Evolutionary conservation across 306 rosid species (phyloP), one percentile per base, ranked within the genome.

Genomic region (Phaseolus lunatus): DNA sequence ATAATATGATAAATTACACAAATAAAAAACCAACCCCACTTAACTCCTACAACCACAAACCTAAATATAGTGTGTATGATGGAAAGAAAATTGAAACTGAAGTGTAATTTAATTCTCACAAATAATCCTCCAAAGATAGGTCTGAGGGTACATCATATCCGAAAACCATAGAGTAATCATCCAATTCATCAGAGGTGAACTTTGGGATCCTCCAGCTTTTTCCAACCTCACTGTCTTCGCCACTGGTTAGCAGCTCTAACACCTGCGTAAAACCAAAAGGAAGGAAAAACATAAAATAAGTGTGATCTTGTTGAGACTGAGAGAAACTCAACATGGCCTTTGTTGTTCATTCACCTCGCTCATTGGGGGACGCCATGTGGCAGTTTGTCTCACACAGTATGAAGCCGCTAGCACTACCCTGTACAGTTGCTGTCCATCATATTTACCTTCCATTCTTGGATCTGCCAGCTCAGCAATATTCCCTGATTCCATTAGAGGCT

Each of bases 131-230:
- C 52, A 90, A 75, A 64, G 84, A 84, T 61, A 73, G 82, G 16
- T 87, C 87, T 3, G 84, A 67, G 14, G 96, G 97, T 66, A 92
- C 87, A 56, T 89, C 84, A 75, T 95, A 89, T 61, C 99, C 97
- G 63, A 82, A 92, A 54, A 84, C 84, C 94, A 89, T 90, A 3
- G 99, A 92, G 75, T 89, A 95, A 85, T 95, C 99, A 87, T 92
- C 93, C 76, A 90, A 66, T 72, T 88, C 93, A 76, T 92, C 93
- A 14, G 96, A 88, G 14, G 85, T 87, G 64, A 92, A 88, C 82
- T 90, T 89, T n/a, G 92, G 92, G 39, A 87, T 88, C 76, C 91
- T 89, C 92, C 87, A 62, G 63, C 90, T 89, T 78, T 87, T 87
- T 57, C 86, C 90, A 63, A 74, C 84, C 79, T 89, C 91, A 27